Evolutionary conservation across 208 protist genomes (phyloP).

Genomic region (Leishmania lainsoni): DNA sequence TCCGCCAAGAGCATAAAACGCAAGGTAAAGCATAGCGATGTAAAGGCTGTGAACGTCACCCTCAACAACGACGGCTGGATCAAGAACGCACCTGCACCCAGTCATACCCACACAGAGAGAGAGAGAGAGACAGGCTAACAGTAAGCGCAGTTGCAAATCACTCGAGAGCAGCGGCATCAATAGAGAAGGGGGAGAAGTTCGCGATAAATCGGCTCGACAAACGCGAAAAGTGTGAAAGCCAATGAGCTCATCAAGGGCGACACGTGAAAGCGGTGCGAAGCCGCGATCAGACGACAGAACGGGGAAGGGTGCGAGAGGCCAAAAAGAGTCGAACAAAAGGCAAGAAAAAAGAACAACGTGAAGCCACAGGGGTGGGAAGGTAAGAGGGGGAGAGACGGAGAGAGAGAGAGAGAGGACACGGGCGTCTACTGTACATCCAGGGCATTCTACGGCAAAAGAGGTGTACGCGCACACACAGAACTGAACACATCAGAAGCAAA

Average conservation of each 20-base stretch:
- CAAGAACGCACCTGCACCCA: background rate
- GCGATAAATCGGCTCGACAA: background rate
- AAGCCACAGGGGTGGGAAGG: background rate
- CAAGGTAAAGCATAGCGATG: background rate
- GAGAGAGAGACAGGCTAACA: background rate
- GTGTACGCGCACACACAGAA: background rate
- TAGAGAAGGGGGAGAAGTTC: background rate
- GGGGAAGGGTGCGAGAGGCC: background rate
- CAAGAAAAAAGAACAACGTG: conserved; percentile 2
- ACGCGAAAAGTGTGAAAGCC: background rate
- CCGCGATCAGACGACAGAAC: background rate
- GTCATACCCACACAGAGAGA: background rate
- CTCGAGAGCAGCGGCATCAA: background rate
- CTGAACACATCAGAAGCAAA: no score
- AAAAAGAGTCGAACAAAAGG: background rate
- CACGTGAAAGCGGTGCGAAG: background rate
- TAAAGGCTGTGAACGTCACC: background rate
- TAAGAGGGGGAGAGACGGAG: no score
- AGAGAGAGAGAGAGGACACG: no score
- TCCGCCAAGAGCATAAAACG: background rate
- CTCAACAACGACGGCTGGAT: background rate
- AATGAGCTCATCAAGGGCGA: background rate
- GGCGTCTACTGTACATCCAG: no score
- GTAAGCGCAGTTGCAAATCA: background rate
- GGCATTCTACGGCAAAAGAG: no score